These are phyloP conservation scores for Musa balbisiana DNA, from an alignment of 202 grass and related monocot species.

Conservation along the genomic window DNA sequence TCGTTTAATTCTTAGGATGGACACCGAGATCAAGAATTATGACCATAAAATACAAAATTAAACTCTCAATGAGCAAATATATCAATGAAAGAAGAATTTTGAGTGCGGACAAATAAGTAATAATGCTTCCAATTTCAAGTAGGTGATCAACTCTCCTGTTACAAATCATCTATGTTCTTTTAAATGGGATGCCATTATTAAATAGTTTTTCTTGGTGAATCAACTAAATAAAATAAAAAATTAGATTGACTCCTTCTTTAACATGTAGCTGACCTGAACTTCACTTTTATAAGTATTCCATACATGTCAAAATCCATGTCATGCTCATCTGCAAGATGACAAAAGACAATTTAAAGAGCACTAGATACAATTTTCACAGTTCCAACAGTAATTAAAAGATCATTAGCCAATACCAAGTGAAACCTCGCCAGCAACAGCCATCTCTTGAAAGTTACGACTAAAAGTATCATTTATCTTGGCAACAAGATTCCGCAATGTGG, in stretches of 20 bases:
- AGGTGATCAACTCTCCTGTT: neutral
- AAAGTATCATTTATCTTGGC: constrained; percentile 88
- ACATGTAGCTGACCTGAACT: constrained; percentile 71
- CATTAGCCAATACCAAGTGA: constrained; percentile 51
- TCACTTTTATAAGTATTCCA: constrained; percentile 93
- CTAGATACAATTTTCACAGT: constrained; percentile 13
- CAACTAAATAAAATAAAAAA: neutral
- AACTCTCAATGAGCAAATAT: too few species aligned
- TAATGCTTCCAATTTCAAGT: neutral
- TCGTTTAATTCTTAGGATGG: neutral
- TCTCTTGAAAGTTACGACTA: constrained; percentile 94
- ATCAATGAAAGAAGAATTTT: neutral
- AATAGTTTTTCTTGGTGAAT: neutral
- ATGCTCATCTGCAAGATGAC: constrained; percentile 56
- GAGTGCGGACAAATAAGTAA: neutral
- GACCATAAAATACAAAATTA: too few species aligned
- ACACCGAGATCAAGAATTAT: neutral
- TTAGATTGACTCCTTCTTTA: neutral
- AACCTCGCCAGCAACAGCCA: constrained; percentile 98
- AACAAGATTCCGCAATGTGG: constrained; percentile 60
- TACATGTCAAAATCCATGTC: constrained; percentile 76
- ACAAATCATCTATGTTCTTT: neutral
- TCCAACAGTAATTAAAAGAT: constrained; percentile 3
- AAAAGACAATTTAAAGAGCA: constrained; percentile 24
- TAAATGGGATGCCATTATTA: neutral